A percentile compares a stretch with the other conserved stretches of the same genome.
phyloP scores from a whole-genome alignment of 225 moss, liverwort and hornwort species.

The Climacium dendroides region DNA sequence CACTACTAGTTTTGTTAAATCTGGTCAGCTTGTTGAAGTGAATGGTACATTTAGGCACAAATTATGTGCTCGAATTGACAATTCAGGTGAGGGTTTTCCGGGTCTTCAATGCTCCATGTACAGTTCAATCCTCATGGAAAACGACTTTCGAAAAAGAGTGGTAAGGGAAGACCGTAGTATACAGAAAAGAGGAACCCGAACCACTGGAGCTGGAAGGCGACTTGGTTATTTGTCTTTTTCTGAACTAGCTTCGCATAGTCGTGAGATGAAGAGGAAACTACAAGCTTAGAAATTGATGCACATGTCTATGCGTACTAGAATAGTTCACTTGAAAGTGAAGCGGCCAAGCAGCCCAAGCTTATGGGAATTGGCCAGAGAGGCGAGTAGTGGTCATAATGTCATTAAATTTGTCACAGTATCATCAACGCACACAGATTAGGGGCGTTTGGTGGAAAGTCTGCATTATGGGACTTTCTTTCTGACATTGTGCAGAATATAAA shows the following conservation, averaged over 20 bases:
- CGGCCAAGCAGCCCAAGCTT: too few relatives aligned
- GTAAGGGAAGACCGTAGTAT: neutral
- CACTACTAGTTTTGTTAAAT: too few relatives aligned
- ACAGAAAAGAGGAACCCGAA: neutral
- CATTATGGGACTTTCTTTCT: too few relatives aligned
- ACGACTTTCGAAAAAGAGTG: neutral
- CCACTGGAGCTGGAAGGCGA: neutral
- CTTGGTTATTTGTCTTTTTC: neutral
- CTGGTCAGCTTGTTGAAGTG: neutral
- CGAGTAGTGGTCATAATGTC: too few relatives aligned
- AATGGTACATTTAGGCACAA: neutral
- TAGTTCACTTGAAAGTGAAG: too few relatives aligned
- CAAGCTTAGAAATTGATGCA: neutral
- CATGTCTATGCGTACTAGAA: too few relatives aligned
- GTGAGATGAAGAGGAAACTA: neutral
- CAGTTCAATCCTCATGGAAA: neutral
- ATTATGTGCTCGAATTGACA: neutral
- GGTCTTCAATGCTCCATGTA: neutral
- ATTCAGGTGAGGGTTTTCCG: neutral
- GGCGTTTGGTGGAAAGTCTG: too few relatives aligned
- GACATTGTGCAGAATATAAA: too few relatives aligned
- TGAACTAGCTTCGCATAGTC: too few relatives aligned
- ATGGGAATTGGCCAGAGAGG: too few relatives aligned
- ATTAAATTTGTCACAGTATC: too few relatives aligned
- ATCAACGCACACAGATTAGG: too few relatives aligned